A percentile compares a stretch with the other conserved stretches of the same genome.
Evolutionary conservation across 2,329 filamentous ascomycete species (phyloP).

Genomic region (Trichoderma afroharzianum): DNA sequence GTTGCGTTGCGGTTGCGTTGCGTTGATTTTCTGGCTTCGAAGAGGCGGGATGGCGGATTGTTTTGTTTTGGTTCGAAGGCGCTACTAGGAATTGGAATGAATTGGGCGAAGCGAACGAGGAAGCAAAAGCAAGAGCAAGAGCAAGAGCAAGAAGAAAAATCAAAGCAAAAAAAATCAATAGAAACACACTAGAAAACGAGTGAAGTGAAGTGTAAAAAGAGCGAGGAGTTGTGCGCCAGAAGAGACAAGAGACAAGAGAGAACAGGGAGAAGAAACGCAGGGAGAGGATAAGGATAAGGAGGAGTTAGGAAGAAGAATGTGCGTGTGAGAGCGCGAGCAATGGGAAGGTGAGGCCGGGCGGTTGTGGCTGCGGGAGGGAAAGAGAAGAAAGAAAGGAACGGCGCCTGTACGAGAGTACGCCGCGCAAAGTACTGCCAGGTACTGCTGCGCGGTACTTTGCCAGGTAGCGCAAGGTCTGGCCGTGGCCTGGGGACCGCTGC

Average conservation of each 20-base stretch:
- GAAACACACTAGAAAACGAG: slow-evolving; percentile 5
- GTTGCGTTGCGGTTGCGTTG: not conserved
- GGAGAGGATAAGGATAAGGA: slow-evolving; percentile 18
- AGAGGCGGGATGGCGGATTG: not conserved
- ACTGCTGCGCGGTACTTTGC: not conserved
- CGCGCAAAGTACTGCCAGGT: not conserved
- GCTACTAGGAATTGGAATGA: not conserved
- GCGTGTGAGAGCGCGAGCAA: not conserved
- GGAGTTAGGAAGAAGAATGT: slow-evolving; percentile 19
- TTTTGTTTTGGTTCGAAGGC: not conserved
- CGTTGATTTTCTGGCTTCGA: not conserved
- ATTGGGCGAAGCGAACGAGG: slow-evolving; percentile 13
- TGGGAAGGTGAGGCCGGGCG: slow-evolving; percentile 12
- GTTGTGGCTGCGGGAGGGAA: slow-evolving; percentile 15
- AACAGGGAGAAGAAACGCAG: slow-evolving; percentile 15
- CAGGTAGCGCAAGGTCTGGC: not conserved
- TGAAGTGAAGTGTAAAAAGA: slow-evolving; percentile 7
- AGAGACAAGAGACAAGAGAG: not conserved
- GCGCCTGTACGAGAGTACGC: not conserved
- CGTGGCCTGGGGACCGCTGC: not conserved
- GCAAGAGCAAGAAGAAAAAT: not conserved
- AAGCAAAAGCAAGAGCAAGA: not conserved
- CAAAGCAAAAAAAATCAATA: slow-evolving; percentile 12
- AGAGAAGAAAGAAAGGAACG: slow-evolving; percentile 7
- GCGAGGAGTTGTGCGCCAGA: not conserved